phyloP scores from a whole-genome alignment of 2,329 filamentous ascomycete species.

The Leptosphaerulina australis region DNA sequence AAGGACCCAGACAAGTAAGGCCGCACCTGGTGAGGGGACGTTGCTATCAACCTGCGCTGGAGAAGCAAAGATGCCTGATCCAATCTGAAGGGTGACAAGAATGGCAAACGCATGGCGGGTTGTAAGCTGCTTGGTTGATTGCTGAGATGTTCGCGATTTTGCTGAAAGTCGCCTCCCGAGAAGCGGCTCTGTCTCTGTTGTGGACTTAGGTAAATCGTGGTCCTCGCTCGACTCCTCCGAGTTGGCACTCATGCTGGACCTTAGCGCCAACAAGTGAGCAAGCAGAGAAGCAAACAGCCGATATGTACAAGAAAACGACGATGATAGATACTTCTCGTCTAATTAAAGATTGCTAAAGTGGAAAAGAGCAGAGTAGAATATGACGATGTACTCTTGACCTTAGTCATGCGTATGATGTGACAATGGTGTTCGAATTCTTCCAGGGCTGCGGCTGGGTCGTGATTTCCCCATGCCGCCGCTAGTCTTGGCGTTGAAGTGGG shows the following conservation, averaged over 20 bases:
- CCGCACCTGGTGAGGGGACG: slow-evolving; percentile 65
- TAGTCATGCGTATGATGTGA: slow-evolving; percentile 13
- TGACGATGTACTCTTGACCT: neutral
- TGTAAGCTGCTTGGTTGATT: slow-evolving; percentile 39
- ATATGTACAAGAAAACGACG: neutral
- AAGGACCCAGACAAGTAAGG: slow-evolving; percentile 65
- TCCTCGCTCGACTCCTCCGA: slow-evolving; percentile 17
- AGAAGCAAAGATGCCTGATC: slow-evolving; percentile 69
- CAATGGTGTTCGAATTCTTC: slow-evolving; percentile 5
- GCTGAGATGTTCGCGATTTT: slow-evolving; percentile 18
- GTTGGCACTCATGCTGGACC: slow-evolving; percentile 10
- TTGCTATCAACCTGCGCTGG: slow-evolving; percentile 68
- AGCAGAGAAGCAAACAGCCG: neutral
- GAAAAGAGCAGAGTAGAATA: neutral
- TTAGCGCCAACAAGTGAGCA: neutral
- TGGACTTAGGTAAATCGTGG: slow-evolving; percentile 18
- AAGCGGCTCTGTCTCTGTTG: slow-evolving; percentile 36
- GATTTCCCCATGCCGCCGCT: slow-evolving; percentile 23
- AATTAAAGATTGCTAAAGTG: neutral
- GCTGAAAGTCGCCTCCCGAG: slow-evolving; percentile 27
- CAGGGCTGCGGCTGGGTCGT: slow-evolving; percentile 21
- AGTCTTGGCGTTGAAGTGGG: slow-evolving; percentile 9
- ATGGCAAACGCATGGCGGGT: slow-evolving; percentile 59
- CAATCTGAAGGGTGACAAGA: slow-evolving; percentile 68
- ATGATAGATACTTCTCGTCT: neutral